Evolutionary conservation across 177 flowering plant species (phyloP).

Genomic region (Vitis hybrid): DNA sequence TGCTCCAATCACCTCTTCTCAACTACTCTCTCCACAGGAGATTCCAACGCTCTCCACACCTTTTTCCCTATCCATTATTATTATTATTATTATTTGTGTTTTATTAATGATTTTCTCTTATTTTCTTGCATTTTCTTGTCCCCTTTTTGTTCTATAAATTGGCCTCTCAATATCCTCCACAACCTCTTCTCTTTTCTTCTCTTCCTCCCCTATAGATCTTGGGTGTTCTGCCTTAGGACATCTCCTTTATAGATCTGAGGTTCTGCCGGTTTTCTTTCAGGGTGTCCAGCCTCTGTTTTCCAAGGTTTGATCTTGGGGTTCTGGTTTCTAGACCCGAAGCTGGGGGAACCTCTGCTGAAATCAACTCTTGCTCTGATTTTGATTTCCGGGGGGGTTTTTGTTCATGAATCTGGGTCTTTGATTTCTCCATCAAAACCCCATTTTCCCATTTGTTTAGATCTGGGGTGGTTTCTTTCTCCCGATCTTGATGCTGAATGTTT

Average conservation of each 20-base stretch:
- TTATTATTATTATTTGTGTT: neutral
- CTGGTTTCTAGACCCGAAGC: neutral
- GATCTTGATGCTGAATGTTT: slow-evolving; percentile 32
- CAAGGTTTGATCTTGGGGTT: neutral
- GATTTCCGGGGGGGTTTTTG: neutral
- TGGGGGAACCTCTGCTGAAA: slow-evolving; percentile 4
- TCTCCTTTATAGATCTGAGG: slow-evolving; percentile 9
- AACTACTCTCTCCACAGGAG: slow-evolving; percentile 26
- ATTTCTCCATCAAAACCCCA: slow-evolving; percentile 8
- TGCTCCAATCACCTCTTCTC: slow-evolving; percentile 32
- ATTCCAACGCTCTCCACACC: slow-evolving; percentile 29
- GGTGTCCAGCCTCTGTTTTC: neutral
- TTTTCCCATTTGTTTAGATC: neutral
- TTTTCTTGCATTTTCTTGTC: slow-evolving; percentile 7
- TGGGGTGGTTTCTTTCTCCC: neutral
- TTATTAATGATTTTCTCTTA: slow-evolving; percentile 9
- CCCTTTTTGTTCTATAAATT: slow-evolving; percentile 52
- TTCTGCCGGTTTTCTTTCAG: slow-evolving; percentile 7
- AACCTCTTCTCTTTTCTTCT: slow-evolving; percentile 49
- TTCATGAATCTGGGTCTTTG: neutral
- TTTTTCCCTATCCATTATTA: neutral
- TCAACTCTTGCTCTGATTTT: neutral
- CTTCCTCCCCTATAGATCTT: slow-evolving; percentile 1
- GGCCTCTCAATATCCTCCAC: slow-evolving; percentile 15
- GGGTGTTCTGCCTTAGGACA: neutral